These are phyloP conservation scores for Stentor roeselii DNA, from an alignment of 73 alveolate genomes.

Conservation along the genomic window DNA sequence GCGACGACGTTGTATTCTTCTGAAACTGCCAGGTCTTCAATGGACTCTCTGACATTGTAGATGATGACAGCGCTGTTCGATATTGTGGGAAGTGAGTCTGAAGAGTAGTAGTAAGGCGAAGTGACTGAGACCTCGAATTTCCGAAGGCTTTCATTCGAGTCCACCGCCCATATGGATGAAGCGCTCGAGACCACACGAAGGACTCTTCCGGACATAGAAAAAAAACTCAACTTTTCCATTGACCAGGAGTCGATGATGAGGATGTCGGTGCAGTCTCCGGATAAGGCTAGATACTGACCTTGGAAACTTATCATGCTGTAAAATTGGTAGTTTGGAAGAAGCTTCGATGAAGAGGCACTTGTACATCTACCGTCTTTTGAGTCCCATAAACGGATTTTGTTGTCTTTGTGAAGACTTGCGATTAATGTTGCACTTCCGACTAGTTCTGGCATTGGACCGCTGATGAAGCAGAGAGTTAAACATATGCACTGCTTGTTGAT, in stretches of 20 bases:
- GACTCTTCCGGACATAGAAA: not conserved
- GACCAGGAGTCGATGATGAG: not conserved
- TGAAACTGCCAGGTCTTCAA: not conserved
- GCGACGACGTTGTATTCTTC: no score
- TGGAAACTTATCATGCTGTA: not conserved
- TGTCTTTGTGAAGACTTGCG: conserved; percentile 46
- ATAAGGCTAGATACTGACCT: not conserved
- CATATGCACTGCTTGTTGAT: not conserved
- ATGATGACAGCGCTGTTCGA: not conserved
- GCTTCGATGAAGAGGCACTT: conserved; percentile 41
- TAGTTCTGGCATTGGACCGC: not conserved
- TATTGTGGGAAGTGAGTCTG: not conserved
- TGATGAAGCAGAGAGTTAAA: not conserved
- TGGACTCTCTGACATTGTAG: not conserved
- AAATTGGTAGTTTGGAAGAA: conserved; percentile 26
- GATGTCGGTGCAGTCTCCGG: not conserved
- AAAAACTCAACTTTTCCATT: not conserved
- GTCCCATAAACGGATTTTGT: conserved; percentile 47
- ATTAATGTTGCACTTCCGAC: conserved; percentile 20
- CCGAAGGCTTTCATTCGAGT: not conserved
- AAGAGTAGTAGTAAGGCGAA: not conserved
- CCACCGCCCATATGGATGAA: not conserved
- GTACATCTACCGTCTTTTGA: conserved; percentile 61
- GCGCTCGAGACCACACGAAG: not conserved
- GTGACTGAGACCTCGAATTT: not conserved